Base-by-base conservation (phyloP, 2,329 filamentous ascomycete genomes). In the Trichophyton verrucosum region DNA sequence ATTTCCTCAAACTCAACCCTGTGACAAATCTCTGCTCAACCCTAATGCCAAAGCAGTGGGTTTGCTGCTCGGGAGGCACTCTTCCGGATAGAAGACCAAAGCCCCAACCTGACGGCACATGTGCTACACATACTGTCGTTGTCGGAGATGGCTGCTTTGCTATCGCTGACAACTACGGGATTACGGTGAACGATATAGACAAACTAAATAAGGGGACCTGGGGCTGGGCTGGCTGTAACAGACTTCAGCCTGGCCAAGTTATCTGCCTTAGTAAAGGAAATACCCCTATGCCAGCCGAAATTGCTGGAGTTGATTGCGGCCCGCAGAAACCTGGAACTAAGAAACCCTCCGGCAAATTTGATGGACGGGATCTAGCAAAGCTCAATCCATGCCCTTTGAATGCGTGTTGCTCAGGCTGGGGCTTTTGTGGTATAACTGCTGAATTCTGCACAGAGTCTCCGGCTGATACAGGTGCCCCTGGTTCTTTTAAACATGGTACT, bases 331-430 rank as follows among this genome's bases (percentile, higher is more conserved):
- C 72, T 2, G 75, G 76, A 0, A 78, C 77, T 0, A 56, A 64
- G 7, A 57, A 65, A 9, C 1, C 61, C 68, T 0, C 80, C n/a
- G n/a, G 20, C 6, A 7, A 20, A 47, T 47, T 47, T 42, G 30
- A 22, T 38, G 36, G 56, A 3, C 17, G 20, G n/a, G 56, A 40
- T 80, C 65, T 79, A 2, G 63, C 69, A 0, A 65, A 68, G 7
- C 66, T 81, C 4, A 82, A 81, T 62, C 75, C 73, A 0, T 82
- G 80, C 62, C 73, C 72, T 5, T 66, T 76, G 3, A 76, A 76
- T 51, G 73, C 72, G 1, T 78, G 76, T 64, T 78, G 76, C 64
- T 70, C 75, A 61, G 68, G 71, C 44, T 77, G 75, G 69, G 79
- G 61, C 15, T 58, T 76, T 56, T 81, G 79, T 24, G 78, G 78